Base-by-base conservation (phyloP, 2,329 filamentous ascomycete species). In the Epichloe festucae region DNA sequence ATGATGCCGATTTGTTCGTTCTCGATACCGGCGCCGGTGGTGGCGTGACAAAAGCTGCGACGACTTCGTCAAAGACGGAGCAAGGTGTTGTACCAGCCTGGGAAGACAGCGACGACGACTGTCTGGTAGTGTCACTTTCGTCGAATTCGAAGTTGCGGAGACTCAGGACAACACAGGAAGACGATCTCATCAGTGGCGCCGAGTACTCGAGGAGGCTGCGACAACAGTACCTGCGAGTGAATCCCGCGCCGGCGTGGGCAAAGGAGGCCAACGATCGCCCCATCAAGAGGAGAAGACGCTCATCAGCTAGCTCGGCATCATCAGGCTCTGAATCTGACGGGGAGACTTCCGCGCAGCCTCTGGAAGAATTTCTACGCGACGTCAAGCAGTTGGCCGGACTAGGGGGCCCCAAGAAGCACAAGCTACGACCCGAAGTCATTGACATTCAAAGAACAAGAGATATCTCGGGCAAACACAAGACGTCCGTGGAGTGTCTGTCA, bases 31-130 rank as follows among this genome's bases (percentile, higher is more conserved):
- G 79, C 41, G 71, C 75, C 23, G 69, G 70, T 1, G 48, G 44
- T 27, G 60, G 66, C 11, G 50, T 59, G 10, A 51, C 62, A 5
- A 63, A 67, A 38, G 49, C 62, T 17, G 36, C 56, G 42, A 57
- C 60, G 19, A 54, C 60, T 23, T 54, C 55, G 31, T 59, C 53
- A 5, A 57, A 59, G 19, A 47, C 51, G 12, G 52, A 57, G 14
- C 56, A 62, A 15, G 60, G 56, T 46, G 71, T 76, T 42, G 72
- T 73, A 19, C 76, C 84, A 3, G 87, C 82, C 1, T 98, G 93
- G 93, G 82, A 90, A 59, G 93, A 98, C 65, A 97, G 90, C 67
- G 93, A 98, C 61, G 93, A 98, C 63, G 93, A 97, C 63, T 79
- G 87, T 50, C 72, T 96, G 55, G 79, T 82, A 6, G 77, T 98